A percentile compares a stretch with the other conserved stretches of the same genome.
phyloP scores from a whole-genome alignment of 1,284 basidiomycete species.

The Ceratobasidium sp. region DNA sequence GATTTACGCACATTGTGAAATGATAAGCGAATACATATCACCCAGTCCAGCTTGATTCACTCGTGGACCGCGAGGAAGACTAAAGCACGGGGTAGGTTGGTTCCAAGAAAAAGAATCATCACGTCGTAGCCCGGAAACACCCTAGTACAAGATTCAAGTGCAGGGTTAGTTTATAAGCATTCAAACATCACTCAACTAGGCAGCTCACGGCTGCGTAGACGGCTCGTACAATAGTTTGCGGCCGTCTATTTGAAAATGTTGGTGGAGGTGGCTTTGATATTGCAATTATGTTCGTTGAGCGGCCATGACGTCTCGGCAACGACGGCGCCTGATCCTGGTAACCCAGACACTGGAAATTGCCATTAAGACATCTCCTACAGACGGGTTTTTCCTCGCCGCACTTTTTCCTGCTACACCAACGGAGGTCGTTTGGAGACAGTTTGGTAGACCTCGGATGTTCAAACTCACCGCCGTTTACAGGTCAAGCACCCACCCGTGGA shows the following conservation, averaged over 20 bases:
- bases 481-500: slow-evolving; percentile 12
- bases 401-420: slow-evolving; percentile 14
- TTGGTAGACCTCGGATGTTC: too few relatives aligned
- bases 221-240: too few relatives aligned
- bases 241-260: background rate
- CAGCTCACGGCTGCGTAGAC: background rate
- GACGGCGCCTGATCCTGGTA: background rate
- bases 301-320: background rate
- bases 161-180: too few relatives aligned
- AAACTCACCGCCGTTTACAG: slow-evolving; percentile 8
- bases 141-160: too few relatives aligned
- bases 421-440: background rate
- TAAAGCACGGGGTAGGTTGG: background rate
- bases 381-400: slow-evolving; percentile 13
- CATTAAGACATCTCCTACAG: slow-evolving; percentile 9
- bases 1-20: slow-evolving; percentile 15
- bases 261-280: background rate
- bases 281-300: background rate
- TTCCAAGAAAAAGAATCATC: background rate
- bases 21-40: slow-evolving; percentile 2
- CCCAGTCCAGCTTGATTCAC: background rate
- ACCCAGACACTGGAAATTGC: slow-evolving; percentile 6
- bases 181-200: background rate
- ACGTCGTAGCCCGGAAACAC: background rate
- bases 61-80: background rate